phyloP scores from a whole-genome alignment of 2,329 filamentous ascomycete species.

The Teratosphaeria nubilosa region DNA sequence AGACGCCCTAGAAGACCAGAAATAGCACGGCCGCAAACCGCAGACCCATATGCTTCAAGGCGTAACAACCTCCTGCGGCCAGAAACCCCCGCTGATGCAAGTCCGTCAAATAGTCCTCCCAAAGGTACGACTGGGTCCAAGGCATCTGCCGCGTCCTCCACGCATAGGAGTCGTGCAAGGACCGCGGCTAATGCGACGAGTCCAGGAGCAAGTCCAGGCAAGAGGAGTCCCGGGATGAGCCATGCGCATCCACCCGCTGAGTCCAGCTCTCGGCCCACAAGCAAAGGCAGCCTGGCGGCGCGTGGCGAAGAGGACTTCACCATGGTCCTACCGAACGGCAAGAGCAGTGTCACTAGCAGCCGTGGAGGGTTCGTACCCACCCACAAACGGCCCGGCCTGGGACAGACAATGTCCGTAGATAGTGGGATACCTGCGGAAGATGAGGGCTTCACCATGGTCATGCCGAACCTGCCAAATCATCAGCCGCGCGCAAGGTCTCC shows the following conservation, averaged over 20 bases:
- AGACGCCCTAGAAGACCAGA: conserved; percentile 42
- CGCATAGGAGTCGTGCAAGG: conserved; percentile 19
- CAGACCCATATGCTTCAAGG: conserved; percentile 42
- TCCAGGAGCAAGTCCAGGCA: conserved; percentile 24
- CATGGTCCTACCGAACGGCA: conserved; percentile 36
- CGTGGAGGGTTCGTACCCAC: conserved; percentile 25
- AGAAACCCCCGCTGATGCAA: conserved; percentile 37
- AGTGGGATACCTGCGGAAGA: conserved; percentile 31
- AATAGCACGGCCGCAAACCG: conserved; percentile 40
- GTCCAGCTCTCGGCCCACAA: conserved; percentile 20
- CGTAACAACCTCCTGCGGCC: conserved; percentile 25
- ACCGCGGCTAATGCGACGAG: conserved; percentile 11
- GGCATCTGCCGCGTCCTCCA: conserved; percentile 17
- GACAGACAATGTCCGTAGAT: conserved; percentile 31
- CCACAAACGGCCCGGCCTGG: conserved; percentile 28
- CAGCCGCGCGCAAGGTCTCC: conserved; percentile 19
- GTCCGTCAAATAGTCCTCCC: conserved; percentile 35
- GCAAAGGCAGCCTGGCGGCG: conserved; percentile 21
- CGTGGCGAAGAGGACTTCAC: conserved; percentile 37
- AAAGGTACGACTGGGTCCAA: conserved; percentile 23
- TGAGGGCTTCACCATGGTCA: conserved; percentile 41
- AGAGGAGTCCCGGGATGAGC: conserved; percentile 13
- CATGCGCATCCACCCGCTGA: conserved; percentile 11
- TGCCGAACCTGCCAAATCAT: conserved; percentile 28
- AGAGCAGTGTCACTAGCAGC: conserved; percentile 14